Evolutionary conservation across 441 rosid genomes (phyloP), one percentile per base, ranked within the genome.

Genomic region (Macaranga tanarius): DNA sequence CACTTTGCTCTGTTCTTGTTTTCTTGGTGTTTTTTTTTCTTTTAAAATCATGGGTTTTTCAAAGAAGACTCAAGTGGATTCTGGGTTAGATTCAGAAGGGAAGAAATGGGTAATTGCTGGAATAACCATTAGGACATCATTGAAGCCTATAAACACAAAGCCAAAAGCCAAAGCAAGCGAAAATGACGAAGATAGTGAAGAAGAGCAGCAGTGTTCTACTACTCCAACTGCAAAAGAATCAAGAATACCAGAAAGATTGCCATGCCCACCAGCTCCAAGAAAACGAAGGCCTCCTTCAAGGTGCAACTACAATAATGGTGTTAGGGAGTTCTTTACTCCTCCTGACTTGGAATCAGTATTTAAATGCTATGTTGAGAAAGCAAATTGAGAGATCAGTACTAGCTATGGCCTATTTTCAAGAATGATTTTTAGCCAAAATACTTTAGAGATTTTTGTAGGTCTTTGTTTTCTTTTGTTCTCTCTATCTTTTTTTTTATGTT

Each of bases 301-400:
- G 69, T 91, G 92, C 73, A 75, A 82, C 61, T 77, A 69, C 56
- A 85, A 67, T 52, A 85, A 47, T 64, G 89, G 82, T 10, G 90
- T 62, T 62, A 85, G 84, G 65, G 96, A 93, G 90, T 93, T 86
- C 82, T 93, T 93, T 44, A 83, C 80, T 17, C 92, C 97, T 40
- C 97, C 98, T 48, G 82, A 83, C 76, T 85, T 93, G 93, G 98
- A 93, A 65, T 56, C 93, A 2, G 90, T 93, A 55, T 93, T 93
- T 67, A 82, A 83, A 76, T 87, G 84, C 81, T 88, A 84, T 78
- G 87, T 78, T 51, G 89, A 86, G 84, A 82, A 82, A 76, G 87
- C 89, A 31, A 83, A 80, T 70, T 84, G 73, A 80, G 22, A 56
- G 58, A 17, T 17, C 57, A 48, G 5, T 19, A 6, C 4, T 40